phyloP scores from a whole-genome alignment of 2,329 filamentous ascomycete species.

The Claviceps paspali region DNA sequence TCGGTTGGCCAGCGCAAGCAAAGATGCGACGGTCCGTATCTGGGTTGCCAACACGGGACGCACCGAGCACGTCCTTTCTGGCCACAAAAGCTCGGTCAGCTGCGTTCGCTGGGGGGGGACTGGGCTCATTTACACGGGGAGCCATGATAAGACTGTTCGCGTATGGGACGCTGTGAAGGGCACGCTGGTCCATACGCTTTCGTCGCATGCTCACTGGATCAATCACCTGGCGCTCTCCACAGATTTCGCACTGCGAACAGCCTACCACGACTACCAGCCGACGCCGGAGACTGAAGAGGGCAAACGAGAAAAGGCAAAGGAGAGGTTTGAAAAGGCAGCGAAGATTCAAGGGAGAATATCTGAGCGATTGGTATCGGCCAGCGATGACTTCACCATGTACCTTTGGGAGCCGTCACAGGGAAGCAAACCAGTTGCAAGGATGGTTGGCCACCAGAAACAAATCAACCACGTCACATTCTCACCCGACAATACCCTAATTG shows the following conservation, averaged over 20 bases:
- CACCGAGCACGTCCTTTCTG: conserved; percentile 69
- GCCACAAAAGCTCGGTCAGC: conserved; percentile 77
- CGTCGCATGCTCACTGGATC: conserved; percentile 81
- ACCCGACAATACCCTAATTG: conserved; percentile 74
- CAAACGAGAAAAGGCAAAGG: conserved; percentile 59
- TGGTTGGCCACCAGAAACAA: conserved; percentile 91
- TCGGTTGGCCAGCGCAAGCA: conserved; percentile 72
- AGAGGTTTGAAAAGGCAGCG: conserved; percentile 75
- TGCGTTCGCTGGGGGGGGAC: conserved; percentile 94
- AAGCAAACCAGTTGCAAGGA: conserved; percentile 71
- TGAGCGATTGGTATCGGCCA: conserved; percentile 78
- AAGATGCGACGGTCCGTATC: conserved; percentile 75
- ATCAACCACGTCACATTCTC: conserved; percentile 94
- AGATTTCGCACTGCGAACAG: conserved; percentile 75
- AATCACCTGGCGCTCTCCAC: conserved; percentile 91
- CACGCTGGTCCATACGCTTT: conserved; percentile 63
- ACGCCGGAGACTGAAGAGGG: conserved; percentile 54
- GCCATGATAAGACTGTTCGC: conserved; percentile 84
- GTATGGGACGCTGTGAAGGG: conserved; percentile 76
- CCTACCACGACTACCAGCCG: conserved; percentile 68
- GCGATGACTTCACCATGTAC: conserved; percentile 92
- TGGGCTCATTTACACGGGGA: conserved; percentile 67
- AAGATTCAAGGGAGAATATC: conserved; percentile 59
- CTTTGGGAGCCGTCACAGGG: conserved; percentile 73
- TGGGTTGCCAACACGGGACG: conserved; percentile 70